These are phyloP conservation scores for Corylus avellana DNA, from an alignment of 306 rosid species.

Conservation along the genomic window DNA sequence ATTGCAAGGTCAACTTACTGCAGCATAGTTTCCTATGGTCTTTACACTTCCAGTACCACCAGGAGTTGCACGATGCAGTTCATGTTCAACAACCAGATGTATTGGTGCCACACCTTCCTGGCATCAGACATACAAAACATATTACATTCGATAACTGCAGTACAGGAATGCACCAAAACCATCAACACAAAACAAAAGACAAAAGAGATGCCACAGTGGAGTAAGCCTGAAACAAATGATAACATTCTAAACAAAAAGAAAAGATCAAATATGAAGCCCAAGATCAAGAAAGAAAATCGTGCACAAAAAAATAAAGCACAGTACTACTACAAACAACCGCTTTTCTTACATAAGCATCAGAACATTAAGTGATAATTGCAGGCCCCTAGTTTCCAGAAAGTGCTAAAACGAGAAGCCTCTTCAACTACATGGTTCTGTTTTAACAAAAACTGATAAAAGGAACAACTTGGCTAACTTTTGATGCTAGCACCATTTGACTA, in stretches of 20 bases:
- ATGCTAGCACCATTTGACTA: not conserved
- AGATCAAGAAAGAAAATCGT: not conserved
- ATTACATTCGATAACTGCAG: conserved; percentile 2
- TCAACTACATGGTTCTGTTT: not conserved
- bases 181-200: not conserved
- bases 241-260: not conserved
- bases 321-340: not conserved
- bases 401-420: not conserved
- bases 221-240: not conserved
- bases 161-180: not conserved
- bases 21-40: conserved; percentile 98
- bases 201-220: not conserved
- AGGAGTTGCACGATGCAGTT: conserved; percentile 95
- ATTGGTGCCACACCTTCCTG: conserved; percentile 98
- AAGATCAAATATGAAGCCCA: not conserved
- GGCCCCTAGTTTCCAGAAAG: not conserved
- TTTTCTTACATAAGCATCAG: not conserved
- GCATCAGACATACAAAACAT: conserved; percentile 22
- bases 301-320: not conserved
- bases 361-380: not conserved
- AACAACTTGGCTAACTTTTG: not conserved
- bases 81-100: conserved; percentile 79
- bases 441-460: not conserved
- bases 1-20: conserved; percentile 54
- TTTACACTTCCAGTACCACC: conserved; percentile 99